phyloP scores from a whole-genome alignment of 2,329 filamentous ascomycete genomes.

The Juglanconis sp. region DNA sequence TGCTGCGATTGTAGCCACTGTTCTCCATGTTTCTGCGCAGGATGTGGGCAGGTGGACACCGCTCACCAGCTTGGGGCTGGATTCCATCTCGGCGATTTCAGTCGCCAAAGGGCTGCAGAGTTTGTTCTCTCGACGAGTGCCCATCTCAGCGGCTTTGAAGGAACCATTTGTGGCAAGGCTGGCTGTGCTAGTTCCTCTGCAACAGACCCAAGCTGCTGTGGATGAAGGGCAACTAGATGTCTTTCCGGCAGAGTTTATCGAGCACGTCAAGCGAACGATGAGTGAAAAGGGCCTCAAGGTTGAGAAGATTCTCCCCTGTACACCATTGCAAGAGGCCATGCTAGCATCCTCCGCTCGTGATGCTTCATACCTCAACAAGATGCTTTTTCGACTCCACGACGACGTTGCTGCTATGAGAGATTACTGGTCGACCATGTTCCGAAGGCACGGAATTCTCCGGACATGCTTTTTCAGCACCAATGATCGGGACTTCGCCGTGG shows the following conservation, averaged over 20 bases:
- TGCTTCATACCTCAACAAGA: constrained; percentile 67
- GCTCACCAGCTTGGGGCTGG: constrained; percentile 74
- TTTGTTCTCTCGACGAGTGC: constrained; percentile 43
- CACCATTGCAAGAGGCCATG: constrained; percentile 86
- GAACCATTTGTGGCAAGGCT: constrained; percentile 65
- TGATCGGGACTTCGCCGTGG: constrained; percentile 58
- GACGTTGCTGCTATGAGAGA: constrained; percentile 47
- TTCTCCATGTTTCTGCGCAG: constrained; percentile 41
- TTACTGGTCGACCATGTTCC: constrained; percentile 61
- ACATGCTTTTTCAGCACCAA: constrained; percentile 71
- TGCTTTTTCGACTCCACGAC: constrained; percentile 58
- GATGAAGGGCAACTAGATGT: constrained; percentile 14
- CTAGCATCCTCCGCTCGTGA: constrained; percentile 53
- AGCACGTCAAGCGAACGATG: constrained; percentile 31
- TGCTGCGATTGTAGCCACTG: constrained; percentile 49
- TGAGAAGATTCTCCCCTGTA: constrained; percentile 70
- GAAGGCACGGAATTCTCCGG: constrained; percentile 71
- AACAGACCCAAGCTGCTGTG: not conserved
- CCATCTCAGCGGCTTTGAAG: constrained; percentile 68
- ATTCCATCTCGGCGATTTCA: constrained; percentile 78
- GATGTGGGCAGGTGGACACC: constrained; percentile 64
- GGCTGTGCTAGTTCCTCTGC: constrained; percentile 30
- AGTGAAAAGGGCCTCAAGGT: constrained; percentile 33
- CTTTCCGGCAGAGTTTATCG: constrained; percentile 27
- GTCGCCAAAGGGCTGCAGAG: constrained; percentile 57